Base-by-base conservation (phyloP, 192 early-diverging fungal species). In the Backusella luteola region DNA sequence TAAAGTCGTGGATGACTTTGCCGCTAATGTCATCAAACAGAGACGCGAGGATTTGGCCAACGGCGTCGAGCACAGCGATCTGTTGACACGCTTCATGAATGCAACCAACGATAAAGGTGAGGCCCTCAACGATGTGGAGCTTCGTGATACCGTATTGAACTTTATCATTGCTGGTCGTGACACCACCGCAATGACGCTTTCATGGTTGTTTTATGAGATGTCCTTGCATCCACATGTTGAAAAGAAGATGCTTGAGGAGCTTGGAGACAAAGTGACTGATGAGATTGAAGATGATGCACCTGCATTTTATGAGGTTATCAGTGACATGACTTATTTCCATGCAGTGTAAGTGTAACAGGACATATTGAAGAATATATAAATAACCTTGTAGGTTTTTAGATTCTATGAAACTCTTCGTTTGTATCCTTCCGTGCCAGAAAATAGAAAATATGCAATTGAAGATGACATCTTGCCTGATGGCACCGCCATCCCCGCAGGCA, bases 401-500 rank as follows among this genome's bases (percentile, higher is more conserved):
- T 75, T 78, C 39, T 76, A 41, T n/a, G n/a, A n/a, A n/a, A n/a
- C n/a, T n/a, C n/a, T n/a, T n/a, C n/a, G n/a, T n/a, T n/a, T n/a
- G n/a, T 86, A 90, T 79, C 92, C 93, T 36, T 80, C 87, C 23
- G 90, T 94, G 6, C 93, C 92, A 5, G 42, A 34, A 1, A 85
- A 92, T 42, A 34, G 76, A 9, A 92, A 91, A 78, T 73, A 79
- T 34, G 83, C 87, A 4, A 67, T 89, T 19, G 63, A 84, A 1
- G 90, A 92, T 46, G 84, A 85, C 41, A 76, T 90, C 14, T 80
- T 89, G 12, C 92, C 92, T 17, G 86, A 90, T 76, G 90, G 90
- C 2, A 85, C 83, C 19, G n/a, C 15, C 6, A 19, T 93, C 35
- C 71, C 79, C 14, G 82, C 78, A 23, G 91, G 91, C 9, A 83